Evolutionary conservation across 2,329 filamentous ascomycete genomes (phyloP).

Genomic region (Tetracladium maxilliforme): DNA sequence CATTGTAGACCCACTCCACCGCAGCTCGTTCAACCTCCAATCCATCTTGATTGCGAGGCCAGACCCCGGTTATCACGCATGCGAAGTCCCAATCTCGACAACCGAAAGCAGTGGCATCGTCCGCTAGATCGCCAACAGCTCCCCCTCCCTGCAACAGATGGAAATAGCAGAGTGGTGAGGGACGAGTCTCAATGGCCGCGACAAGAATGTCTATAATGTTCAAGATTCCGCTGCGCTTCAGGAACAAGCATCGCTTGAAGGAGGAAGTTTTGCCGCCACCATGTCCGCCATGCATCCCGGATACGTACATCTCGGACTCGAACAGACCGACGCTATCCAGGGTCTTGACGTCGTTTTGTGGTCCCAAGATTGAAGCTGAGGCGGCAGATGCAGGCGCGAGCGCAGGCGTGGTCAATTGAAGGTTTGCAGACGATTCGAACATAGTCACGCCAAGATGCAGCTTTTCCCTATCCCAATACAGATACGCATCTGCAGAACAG

Average conservation of each 20-base stretch:
- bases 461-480: constrained; percentile 30
- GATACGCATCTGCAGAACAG: constrained; percentile 37
- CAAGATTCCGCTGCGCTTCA: constrained; percentile 27
- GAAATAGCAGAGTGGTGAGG: constrained; percentile 44
- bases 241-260: constrained; percentile 50
- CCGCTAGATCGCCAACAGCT: constrained; percentile 26
- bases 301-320: constrained; percentile 45
- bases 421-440: constrained; percentile 21
- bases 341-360: constrained; percentile 13
- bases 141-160: constrained; percentile 47
- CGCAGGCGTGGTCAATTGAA: constrained; percentile 4
- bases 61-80: constrained; percentile 48
- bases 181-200: constrained; percentile 26
- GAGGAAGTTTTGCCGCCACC: constrained; percentile 44
- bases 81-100: constrained; percentile 50
- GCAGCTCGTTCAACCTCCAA: constrained; percentile 20
- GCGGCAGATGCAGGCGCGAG: too few relatives aligned
- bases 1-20: constrained; percentile 40
- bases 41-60: constrained; percentile 36
- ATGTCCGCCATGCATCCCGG: constrained; percentile 42
- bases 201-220: constrained; percentile 21
- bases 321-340: constrained; percentile 37
- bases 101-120: constrained; percentile 42
- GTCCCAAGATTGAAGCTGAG: constrained; percentile 17
- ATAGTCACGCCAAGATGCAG: constrained; percentile 38